A percentile compares a stretch with the other conserved stretches of the same genome.
Evolutionary conservation across 2,329 filamentous ascomycete genomes (phyloP).

Genomic region (Trichophyton simii): DNA sequence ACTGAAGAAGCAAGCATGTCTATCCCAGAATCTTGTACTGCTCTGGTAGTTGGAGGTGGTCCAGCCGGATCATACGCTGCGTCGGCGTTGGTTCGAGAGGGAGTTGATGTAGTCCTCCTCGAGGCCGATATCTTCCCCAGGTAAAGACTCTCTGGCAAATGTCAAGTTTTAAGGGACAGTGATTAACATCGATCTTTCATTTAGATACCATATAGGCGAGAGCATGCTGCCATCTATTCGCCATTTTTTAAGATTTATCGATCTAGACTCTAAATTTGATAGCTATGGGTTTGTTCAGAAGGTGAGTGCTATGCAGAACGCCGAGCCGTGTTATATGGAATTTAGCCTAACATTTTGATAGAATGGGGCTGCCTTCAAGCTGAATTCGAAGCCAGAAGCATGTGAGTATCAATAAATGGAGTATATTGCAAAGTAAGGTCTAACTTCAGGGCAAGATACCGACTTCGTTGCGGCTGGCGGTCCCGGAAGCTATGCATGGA

Average conservation of each 20-base stretch:
- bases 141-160: constrained; percentile 16
- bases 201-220: constrained; percentile 29
- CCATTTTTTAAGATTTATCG: constrained; percentile 35
- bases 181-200: background rate
- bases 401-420: constrained; percentile 17
- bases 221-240: constrained; percentile 30
- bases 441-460: constrained; percentile 23
- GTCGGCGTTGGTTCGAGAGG: constrained; percentile 34
- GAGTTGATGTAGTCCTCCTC: constrained; percentile 33
- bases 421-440: background rate
- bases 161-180: background rate
- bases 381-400: constrained; percentile 25
- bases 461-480: constrained; percentile 32
- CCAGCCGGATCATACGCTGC: constrained; percentile 38
- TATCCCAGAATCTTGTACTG: constrained; percentile 21
- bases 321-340: background rate
- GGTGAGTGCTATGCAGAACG: constrained; percentile 13
- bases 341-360: constrained; percentile 9
- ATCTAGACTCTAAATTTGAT: constrained; percentile 31
- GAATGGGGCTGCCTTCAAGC: constrained; percentile 32
- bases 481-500: constrained; percentile 33
- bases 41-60: constrained; percentile 36
- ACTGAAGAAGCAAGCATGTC: constrained; percentile 1
- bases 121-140: constrained; percentile 35
- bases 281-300: constrained; percentile 33